Evolutionary conservation across 2,329 filamentous ascomycete species (phyloP).

Genomic region (Cladosporium sp.): DNA sequence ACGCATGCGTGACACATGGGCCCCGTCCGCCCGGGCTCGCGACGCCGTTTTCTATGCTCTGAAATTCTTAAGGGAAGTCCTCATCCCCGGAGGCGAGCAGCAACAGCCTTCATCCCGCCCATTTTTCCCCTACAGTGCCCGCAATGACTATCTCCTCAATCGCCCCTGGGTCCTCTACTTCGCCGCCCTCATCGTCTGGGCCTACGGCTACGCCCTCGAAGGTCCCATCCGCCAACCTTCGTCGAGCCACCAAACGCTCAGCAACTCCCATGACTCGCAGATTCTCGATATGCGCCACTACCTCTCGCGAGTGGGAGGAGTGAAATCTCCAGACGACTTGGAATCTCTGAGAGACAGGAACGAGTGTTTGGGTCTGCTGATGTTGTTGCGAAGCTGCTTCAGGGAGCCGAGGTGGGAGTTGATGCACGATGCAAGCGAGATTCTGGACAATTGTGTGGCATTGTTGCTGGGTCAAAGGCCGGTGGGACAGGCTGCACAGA

Average conservation of each 20-base stretch:
- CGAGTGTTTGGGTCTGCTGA: constrained; percentile 72
- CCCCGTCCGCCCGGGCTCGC: constrained; percentile 77
- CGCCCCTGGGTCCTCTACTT: constrained; percentile 95
- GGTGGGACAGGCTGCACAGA: too few relatives aligned
- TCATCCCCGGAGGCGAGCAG: constrained; percentile 57
- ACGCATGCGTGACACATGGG: constrained; percentile 86
- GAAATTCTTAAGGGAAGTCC: constrained; percentile 79
- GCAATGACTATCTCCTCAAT: constrained; percentile 85
- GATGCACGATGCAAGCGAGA: constrained; percentile 75
- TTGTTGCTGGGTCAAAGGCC: constrained; percentile 37
- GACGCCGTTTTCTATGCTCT: constrained; percentile 92
- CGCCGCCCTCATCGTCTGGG: constrained; percentile 88
- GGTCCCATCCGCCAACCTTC: constrained; percentile 50
- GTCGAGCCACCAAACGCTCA: constrained; percentile 43
- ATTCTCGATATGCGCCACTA: constrained; percentile 76
- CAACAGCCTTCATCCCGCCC: constrained; percentile 12
- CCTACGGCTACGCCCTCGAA: constrained; percentile 86
- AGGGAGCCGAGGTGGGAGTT: constrained; percentile 84
- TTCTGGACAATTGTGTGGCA: constrained; percentile 76
- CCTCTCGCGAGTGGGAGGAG: constrained; percentile 66
- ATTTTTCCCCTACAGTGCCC: constrained; percentile 63
- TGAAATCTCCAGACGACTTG: constrained; percentile 72
- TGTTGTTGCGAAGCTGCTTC: constrained; percentile 79
- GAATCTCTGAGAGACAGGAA: constrained; percentile 72
- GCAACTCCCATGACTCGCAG: constrained; percentile 57